Conservation (phyloP, 2,329 filamentous ascomycete genomes). For the Colletotrichum sidae region DNA sequence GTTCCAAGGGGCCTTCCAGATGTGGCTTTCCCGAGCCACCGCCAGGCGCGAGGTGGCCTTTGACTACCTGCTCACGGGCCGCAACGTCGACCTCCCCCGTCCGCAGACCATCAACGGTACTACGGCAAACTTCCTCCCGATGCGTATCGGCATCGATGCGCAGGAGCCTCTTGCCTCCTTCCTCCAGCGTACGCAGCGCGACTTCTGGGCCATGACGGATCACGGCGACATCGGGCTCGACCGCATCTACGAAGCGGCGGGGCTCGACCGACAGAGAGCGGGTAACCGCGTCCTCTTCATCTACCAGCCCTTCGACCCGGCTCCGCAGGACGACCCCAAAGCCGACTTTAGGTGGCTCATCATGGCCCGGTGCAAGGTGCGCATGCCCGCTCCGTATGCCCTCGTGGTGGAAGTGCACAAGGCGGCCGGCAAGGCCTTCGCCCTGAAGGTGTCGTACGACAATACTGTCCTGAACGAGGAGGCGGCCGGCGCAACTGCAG, state of each 20-base stretch:
- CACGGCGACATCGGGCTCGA: background rate
- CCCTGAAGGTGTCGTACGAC: background rate
- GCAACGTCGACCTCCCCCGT: conserved; percentile 49
- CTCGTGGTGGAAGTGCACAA: conserved; percentile 4
- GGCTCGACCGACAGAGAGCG: background rate
- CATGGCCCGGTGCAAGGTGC: background rate
- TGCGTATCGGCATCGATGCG: conserved; percentile 40
- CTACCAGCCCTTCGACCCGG: conserved; percentile 3
- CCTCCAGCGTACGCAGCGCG: conserved; percentile 1
- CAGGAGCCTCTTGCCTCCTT: background rate
- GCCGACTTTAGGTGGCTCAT: conserved; percentile 1
- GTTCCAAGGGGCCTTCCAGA: conserved; percentile 49
- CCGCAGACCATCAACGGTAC: conserved; percentile 52
- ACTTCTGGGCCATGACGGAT: conserved; percentile 21
- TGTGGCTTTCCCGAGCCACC: conserved; percentile 43
- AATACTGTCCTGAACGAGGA: background rate
- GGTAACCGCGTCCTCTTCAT: background rate
- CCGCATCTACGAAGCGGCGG: background rate
- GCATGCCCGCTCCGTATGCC: background rate
- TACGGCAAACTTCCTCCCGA: conserved; percentile 51
- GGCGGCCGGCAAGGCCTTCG: background rate
- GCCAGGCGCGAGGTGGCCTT: conserved; percentile 42
- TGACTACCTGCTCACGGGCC: conserved; percentile 52
- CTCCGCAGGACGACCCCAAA: background rate
- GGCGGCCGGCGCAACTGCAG: background rate